phyloP scores from a whole-genome alignment of 257 asterid species.

The Primulina tabacum region DNA sequence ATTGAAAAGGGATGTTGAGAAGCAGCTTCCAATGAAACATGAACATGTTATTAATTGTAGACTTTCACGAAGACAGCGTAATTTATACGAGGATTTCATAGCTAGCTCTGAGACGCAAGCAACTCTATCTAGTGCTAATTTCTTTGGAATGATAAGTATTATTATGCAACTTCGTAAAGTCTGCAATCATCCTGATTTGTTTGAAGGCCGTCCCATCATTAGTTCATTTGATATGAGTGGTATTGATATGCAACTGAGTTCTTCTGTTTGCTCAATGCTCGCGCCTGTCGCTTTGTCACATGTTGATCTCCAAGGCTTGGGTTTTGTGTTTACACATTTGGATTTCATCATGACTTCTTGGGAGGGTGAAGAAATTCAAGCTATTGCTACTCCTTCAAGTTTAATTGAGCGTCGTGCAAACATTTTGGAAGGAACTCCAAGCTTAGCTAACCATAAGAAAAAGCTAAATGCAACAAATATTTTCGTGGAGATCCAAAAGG shows the following conservation, averaged over 20 bases:
- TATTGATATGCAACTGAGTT: constrained; percentile 72
- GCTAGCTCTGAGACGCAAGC: constrained; percentile 99
- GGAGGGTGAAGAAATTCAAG: constrained; percentile 81
- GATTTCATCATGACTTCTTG: constrained; percentile 85
- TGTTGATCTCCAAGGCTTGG: constrained; percentile 72
- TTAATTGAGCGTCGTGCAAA: constrained; percentile 53
- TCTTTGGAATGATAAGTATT: constrained; percentile 95
- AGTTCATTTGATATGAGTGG: constrained; percentile 93
- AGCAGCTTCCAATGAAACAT: constrained; percentile 91
- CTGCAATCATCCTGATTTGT: constrained; percentile 98
- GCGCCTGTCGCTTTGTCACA: constrained; percentile 51
- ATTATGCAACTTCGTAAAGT: constrained; percentile 99
- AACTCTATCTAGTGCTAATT: constrained; percentile 86
- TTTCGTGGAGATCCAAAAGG: constrained; percentile 74
- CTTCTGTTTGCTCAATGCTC: constrained; percentile 77
- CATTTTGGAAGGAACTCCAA: constrained; percentile 41
- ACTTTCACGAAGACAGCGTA: constrained; percentile 97
- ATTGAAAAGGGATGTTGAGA: constrained; percentile 95
- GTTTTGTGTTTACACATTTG: constrained; percentile 78
- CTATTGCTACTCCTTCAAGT: constrained; percentile 77
- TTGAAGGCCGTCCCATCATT: constrained; percentile 98
- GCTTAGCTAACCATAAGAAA: constrained; percentile 39
- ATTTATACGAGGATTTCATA: constrained; percentile 92
- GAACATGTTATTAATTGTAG: constrained; percentile 91
- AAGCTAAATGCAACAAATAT: constrained; percentile 50